Evolutionary conservation across 2,329 filamentous ascomycete genomes (phyloP), one percentile per base, ranked within the genome.

Genomic region (Alternaria brassicicola): DNA sequence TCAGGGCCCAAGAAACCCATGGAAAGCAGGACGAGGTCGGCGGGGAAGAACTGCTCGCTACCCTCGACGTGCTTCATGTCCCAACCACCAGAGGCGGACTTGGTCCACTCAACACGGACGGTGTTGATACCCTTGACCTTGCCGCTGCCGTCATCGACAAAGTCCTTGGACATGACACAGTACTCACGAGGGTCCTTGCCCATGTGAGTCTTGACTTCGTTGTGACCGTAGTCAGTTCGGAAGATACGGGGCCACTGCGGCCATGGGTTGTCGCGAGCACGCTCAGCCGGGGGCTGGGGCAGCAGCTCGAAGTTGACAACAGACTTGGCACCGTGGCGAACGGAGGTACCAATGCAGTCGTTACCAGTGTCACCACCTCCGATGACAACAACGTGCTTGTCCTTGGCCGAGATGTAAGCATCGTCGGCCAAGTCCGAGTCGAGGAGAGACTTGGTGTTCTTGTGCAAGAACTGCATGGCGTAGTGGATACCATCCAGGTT

Each of bases 1-100:
- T 98, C 94, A 6, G 93, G 93, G 9, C 94, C 94, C 63, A 97
- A 81, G 89, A 98, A 98, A 75, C 94, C 94, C 94, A 98, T 97
- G 50, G 94, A 96, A 47, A 98, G 84, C 42, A 97, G 86, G 42
- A 98, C 93, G 38, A 98, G 86, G 74, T 98, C 94, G 26, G 94
- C 94, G 35, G 92, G 92, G 89, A 97, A 97, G 85, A 96, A 96
- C 76, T 97, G 88, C 82, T 96, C 91, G 61, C 90, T 94, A 35
- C 91, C 93, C 67, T 97, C 93, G 30, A 96, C 85, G 78, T 96
- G 94, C 86, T 97, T 97, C 93, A 98, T 97, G 80, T 97, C 94
- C 94, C 94, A 98, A 42, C 93, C 93, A 66, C 93, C 93, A 61
- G 87, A 89, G 26, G 91, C 85, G 52, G 88, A 92, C 84, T 93